Percentiles rank a stretch among this genome's conserved stretches.
Evolutionary conservation across 208 protist species (phyloP).

Genomic region (Kentomonas sorsogonicus): DNA sequence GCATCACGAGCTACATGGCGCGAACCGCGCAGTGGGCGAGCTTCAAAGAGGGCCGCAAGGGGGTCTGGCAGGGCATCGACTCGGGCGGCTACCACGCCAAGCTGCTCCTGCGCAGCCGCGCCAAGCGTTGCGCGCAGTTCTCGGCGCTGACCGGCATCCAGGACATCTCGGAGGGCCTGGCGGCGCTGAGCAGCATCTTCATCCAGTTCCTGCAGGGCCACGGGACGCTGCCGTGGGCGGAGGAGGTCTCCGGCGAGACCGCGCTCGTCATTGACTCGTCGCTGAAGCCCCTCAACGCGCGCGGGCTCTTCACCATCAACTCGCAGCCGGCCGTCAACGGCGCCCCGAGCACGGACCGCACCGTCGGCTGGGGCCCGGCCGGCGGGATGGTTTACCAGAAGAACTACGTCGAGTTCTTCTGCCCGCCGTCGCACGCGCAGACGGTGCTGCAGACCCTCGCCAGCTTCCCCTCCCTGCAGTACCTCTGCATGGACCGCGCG

Average conservation of each 20-base stretch:
- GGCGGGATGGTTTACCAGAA: constrained; percentile 66
- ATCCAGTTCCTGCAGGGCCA: constrained; percentile 32
- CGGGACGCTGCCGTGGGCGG: constrained; percentile 68
- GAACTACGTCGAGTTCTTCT: constrained; percentile 65
- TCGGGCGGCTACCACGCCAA: constrained; percentile 48
- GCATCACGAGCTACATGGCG: constrained; percentile 84
- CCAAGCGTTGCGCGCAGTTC: constrained; percentile 39
- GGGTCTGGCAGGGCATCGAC: constrained; percentile 51
- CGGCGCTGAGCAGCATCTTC: constrained; percentile 37
- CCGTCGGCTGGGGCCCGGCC: constrained; percentile 58
- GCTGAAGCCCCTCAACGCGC: constrained; percentile 63
- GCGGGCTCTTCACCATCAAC: constrained; percentile 92
- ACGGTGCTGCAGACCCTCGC: constrained; percentile 34
- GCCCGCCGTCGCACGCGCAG: constrained; percentile 21
- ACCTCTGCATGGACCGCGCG: constrained; percentile 33
- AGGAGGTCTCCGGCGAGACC: constrained; percentile 57
- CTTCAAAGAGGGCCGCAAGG: constrained; percentile 63
- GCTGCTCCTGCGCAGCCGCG: constrained; percentile 28
- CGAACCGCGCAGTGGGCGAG: constrained; percentile 85
- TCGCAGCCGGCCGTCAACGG: constrained; percentile 89
- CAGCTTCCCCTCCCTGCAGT: constrained; percentile 42
- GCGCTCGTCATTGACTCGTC: constrained; percentile 55
- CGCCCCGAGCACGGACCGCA: constrained; percentile 53
- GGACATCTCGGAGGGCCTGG: constrained; percentile 24
- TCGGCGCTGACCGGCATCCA: constrained; percentile 18